A percentile compares a stretch with the other conserved stretches of the same genome.
These are phyloP conservation scores for Melastoma malabathricum DNA, from an alignment of 345 rosid species.

Conservation along the genomic window DNA sequence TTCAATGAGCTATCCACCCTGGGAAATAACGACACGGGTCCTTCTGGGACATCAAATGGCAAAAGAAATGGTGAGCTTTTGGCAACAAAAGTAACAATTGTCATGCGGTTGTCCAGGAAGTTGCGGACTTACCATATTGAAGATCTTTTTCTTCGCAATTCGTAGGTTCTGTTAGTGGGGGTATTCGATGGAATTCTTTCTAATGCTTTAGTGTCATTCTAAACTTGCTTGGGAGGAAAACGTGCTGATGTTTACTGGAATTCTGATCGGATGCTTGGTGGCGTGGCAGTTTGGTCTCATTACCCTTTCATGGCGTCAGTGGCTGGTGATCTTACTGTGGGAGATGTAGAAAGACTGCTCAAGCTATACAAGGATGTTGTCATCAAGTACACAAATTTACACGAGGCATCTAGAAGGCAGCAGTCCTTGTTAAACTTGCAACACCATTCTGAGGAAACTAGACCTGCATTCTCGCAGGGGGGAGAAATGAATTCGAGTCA, in stretches of 20 bases:
- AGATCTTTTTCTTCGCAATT: too few relatives aligned
- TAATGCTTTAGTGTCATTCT: too few relatives aligned
- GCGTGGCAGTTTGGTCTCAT: conserved; percentile 16
- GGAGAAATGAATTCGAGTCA: too few relatives aligned
- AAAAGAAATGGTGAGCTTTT: conserved; percentile 17
- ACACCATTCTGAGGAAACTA: conserved; percentile 4
- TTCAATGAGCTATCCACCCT: conserved; percentile 9
- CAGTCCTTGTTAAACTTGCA: conserved; percentile 10
- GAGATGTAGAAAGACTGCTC: conserved; percentile 38
- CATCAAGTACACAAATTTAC: conserved; percentile 24
- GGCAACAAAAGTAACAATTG: too few relatives aligned
- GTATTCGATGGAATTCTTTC: too few relatives aligned
- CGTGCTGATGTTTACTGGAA: neutral
- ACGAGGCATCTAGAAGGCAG: conserved; percentile 17
- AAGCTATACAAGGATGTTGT: conserved; percentile 45
- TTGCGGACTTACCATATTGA: too few relatives aligned
- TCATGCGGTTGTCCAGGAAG: too few relatives aligned
- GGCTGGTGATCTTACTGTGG: conserved; percentile 29
- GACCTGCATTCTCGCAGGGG: neutral
- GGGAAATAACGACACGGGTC: conserved; percentile 8
- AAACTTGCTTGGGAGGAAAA: too few relatives aligned
- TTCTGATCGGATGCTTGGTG: neutral
- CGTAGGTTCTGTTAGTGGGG: too few relatives aligned
- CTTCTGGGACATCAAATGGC: conserved; percentile 9
- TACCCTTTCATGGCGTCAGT: conserved; percentile 43